Evolutionary conservation across 2,329 filamentous ascomycete genomes (phyloP), one percentile per base, ranked within the genome.

Genomic region (Aspergillus proliferans): DNA sequence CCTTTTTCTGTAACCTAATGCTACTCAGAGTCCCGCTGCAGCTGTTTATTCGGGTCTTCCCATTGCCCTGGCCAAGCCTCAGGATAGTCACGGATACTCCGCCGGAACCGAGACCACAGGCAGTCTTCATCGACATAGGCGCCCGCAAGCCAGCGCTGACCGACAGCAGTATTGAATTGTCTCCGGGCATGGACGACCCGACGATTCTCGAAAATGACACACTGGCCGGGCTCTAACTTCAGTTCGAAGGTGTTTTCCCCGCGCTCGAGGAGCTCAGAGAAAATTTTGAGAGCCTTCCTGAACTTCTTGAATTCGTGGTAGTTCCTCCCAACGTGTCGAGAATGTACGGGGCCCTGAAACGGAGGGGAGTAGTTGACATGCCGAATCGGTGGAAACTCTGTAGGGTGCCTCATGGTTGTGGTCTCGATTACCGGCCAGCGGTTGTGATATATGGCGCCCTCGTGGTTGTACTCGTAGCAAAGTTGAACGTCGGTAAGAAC

Each of bases 141-240:
- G 4, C 93, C 93, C 58, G 88, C 87, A 47, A 97, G 70, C 87
- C 88, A 95, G 46, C 92, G 77, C 52, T 83, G 79, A 1, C 87
- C 87, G 6, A 77, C 76, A 3, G 49, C 51, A 18, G 65, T 62
- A 50, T 92, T 83, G 68, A 97, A 97, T 26, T 83, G 81, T 14
- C 76, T 79, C 3, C 93, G 77, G 0, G 90, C 92, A 72, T 97
- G 93, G 63, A 95, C 69, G n/a, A 95, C 77, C 15, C 92, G 78
- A 51, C 83, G 72, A 64, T 97, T 97, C 65, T 95, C 86, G 64
- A 98, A 97, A n/a, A 98, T 78, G 10, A 91, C 90, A 64, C 89
- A 95, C 62, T 95, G 87, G 3, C 92, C 93, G 3, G 87, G 83
- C 47, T 82, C 74, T 67, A 96, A 74, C 68, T 85, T 85, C 50